Conservation (phyloP, 768 basidiomycete species). For the Russula vinacea region DNA sequence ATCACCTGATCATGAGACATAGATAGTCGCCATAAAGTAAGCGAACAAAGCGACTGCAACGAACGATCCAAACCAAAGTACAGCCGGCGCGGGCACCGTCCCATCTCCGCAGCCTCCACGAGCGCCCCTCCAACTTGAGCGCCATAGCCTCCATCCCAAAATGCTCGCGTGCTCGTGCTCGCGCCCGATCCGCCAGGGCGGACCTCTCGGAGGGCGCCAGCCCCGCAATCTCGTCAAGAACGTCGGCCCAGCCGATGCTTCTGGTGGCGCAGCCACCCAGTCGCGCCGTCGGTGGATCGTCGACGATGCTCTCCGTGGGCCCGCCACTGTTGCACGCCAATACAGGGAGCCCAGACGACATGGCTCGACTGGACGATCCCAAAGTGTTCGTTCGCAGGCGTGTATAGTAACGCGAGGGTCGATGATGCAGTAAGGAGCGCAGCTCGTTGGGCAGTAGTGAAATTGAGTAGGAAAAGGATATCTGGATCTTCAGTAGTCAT, state of each 20-base stretch:
- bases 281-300: slow-evolving; percentile 45
- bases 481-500: slow-evolving; percentile 47
- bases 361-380: slow-evolving; percentile 92
- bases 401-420: slow-evolving; percentile 82
- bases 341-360: slow-evolving; percentile 88
- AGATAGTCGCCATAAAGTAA: slow-evolving; percentile 22
- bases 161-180: slow-evolving; percentile 53
- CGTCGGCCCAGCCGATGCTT: slow-evolving; percentile 66
- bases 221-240: slow-evolving; percentile 56
- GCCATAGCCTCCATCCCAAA: slow-evolving; percentile 83
- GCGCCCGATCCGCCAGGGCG: slow-evolving; percentile 54
- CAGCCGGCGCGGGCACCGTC: slow-evolving; percentile 35
- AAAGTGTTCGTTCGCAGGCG: slow-evolving; percentile 93
- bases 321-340: slow-evolving; percentile 85
- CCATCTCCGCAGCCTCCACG: slow-evolving; percentile 54
- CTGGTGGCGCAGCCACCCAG: slow-evolving; percentile 77
- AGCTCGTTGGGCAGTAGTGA: slow-evolving; percentile 78
- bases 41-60: slow-evolving; percentile 13
- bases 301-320: slow-evolving; percentile 83
- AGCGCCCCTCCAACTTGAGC: slow-evolving; percentile 54
- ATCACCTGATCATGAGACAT: slow-evolving; percentile 2
- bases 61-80: slow-evolving; percentile 23
- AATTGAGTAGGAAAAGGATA: slow-evolving; percentile 88
- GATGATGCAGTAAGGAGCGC: slow-evolving; percentile 66
- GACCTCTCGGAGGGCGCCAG: slow-evolving; percentile 44